phyloP scores from a whole-genome alignment of 2,329 filamentous ascomycete genomes.

The Pseudogymnoascus sp. region DNA sequence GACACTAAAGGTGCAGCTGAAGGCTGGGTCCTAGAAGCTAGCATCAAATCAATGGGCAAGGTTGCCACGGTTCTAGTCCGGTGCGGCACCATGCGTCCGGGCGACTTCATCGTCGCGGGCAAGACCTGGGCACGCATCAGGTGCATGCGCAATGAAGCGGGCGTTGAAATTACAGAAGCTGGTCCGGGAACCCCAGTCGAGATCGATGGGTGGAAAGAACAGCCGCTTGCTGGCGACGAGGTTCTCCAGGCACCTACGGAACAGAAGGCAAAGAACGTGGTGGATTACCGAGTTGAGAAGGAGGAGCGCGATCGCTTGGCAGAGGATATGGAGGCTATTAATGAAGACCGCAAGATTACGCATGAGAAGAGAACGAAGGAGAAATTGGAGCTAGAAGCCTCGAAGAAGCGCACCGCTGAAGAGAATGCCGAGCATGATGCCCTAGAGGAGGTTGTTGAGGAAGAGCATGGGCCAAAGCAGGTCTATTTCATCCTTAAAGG shows the following conservation, averaged over 20 bases:
- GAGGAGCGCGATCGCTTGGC: constrained; percentile 59
- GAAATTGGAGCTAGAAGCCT: constrained; percentile 43
- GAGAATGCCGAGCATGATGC: constrained; percentile 21
- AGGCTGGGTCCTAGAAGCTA: constrained; percentile 90
- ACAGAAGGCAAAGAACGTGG: constrained; percentile 67
- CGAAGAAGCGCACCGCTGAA: constrained; percentile 27
- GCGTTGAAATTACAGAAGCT: constrained; percentile 62
- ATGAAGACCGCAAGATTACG: constrained; percentile 51
- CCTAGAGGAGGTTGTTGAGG: constrained; percentile 25
- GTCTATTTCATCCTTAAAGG: constrained; percentile 85
- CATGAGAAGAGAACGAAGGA: constrained; percentile 57
- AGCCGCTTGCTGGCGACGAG: constrained; percentile 78
- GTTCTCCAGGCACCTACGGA: constrained; percentile 78
- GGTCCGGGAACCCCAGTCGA: constrained; percentile 86
- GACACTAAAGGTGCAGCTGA: constrained; percentile 71
- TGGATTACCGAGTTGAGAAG: constrained; percentile 68
- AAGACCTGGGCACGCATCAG: constrained; percentile 84
- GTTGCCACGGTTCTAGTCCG: constrained; percentile 85
- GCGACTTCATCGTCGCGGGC: constrained; percentile 81
- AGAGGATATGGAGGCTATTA: constrained; percentile 69
- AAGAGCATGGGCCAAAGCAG: constrained; percentile 40
- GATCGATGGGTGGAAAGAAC: constrained; percentile 88
- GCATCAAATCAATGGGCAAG: constrained; percentile 75
- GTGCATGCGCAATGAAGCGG: constrained; percentile 76
- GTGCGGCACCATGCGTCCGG: constrained; percentile 72